phyloP scores from a whole-genome alignment of 805 yeast species.

The Ogataea polymorpha region DNA sequence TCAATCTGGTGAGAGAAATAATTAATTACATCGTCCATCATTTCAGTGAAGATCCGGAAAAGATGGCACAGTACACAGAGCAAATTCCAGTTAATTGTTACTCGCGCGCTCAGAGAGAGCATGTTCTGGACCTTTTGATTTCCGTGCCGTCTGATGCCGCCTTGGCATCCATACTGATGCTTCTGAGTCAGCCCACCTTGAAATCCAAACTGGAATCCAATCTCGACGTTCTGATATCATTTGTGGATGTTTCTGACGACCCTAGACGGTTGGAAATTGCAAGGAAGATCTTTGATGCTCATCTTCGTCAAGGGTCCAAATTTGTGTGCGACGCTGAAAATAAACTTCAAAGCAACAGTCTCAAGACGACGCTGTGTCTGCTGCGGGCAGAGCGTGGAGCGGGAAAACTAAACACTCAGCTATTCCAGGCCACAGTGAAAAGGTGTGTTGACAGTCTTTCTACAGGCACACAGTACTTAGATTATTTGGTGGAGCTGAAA shows the following conservation, averaged over 20 bases:
- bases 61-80: slow-evolving; percentile 9
- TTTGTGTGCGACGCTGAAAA: slow-evolving; percentile 21
- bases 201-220: slow-evolving; percentile 47
- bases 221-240: slow-evolving; percentile 8
- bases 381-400: slow-evolving; percentile 8
- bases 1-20: slow-evolving; percentile 31
- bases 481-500: slow-evolving; percentile 11
- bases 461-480: neutral
- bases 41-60: neutral
- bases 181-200: slow-evolving; percentile 51
- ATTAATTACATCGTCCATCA: slow-evolving; percentile 13
- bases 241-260: slow-evolving; percentile 10
- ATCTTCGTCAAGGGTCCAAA: slow-evolving; percentile 39
- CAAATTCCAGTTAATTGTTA: slow-evolving; percentile 51
- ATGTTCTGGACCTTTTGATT: slow-evolving; percentile 25
- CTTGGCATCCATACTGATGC: slow-evolving; percentile 30
- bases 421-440: neutral
- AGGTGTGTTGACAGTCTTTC: neutral
- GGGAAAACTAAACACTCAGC: slow-evolving; percentile 1
- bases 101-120: slow-evolving; percentile 34
- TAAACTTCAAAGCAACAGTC: slow-evolving; percentile 1
- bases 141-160: neutral
- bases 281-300: slow-evolving; percentile 38
- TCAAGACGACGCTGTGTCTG: slow-evolving; percentile 8
- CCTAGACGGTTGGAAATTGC: slow-evolving; percentile 29